These are phyloP conservation scores for Chaetomium globosum DNA, from an alignment of 2,329 filamentous ascomycete species.

Conservation along the genomic window DNA sequence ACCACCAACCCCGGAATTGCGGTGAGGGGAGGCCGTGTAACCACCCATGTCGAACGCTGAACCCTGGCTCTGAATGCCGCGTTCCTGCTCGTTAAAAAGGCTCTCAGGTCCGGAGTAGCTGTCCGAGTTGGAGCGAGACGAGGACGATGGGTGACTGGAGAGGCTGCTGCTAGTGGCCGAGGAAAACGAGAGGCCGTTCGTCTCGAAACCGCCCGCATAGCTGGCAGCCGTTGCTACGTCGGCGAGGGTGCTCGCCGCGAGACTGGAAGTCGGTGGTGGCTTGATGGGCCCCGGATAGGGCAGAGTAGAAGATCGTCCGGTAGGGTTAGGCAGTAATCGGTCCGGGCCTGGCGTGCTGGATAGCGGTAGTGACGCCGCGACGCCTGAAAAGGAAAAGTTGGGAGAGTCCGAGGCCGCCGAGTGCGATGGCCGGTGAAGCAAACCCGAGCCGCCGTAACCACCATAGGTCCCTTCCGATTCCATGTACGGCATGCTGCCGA, in stretches of 20 bases:
- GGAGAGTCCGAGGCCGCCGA: slow-evolving; percentile 40
- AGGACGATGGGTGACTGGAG: slow-evolving; percentile 22
- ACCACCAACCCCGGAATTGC: slow-evolving; percentile 30
- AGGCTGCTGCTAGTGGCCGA: slow-evolving; percentile 23
- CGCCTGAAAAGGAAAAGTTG: slow-evolving; percentile 47
- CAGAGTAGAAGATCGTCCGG: slow-evolving; percentile 39
- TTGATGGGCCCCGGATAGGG: slow-evolving; percentile 39
- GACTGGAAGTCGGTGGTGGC: slow-evolving; percentile 16
- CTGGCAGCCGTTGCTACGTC: slow-evolving; percentile 39
- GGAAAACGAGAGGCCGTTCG: slow-evolving; percentile 22
- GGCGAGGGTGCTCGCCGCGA: slow-evolving; percentile 33
- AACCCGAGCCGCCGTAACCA: slow-evolving; percentile 39
- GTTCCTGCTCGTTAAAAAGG: slow-evolving; percentile 39
- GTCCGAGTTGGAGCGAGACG: slow-evolving; percentile 31
- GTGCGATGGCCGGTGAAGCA: slow-evolving; percentile 43
- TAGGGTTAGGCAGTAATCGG: slow-evolving; percentile 44
- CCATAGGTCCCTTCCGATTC: slow-evolving; percentile 42
- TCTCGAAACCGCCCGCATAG: slow-evolving; percentile 33
- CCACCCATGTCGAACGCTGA: slow-evolving; percentile 36
- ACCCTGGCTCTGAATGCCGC: slow-evolving; percentile 37
- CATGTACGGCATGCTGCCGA: slow-evolving; percentile 42
- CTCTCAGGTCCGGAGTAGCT: slow-evolving; percentile 29
- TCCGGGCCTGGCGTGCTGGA: slow-evolving; percentile 38
- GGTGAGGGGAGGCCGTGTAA: slow-evolving; percentile 39
- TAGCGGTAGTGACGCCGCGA: slow-evolving; percentile 47